Conservation (phyloP, 2,329 filamentous ascomycete genomes). For the Metarhizium humberi region DNA sequence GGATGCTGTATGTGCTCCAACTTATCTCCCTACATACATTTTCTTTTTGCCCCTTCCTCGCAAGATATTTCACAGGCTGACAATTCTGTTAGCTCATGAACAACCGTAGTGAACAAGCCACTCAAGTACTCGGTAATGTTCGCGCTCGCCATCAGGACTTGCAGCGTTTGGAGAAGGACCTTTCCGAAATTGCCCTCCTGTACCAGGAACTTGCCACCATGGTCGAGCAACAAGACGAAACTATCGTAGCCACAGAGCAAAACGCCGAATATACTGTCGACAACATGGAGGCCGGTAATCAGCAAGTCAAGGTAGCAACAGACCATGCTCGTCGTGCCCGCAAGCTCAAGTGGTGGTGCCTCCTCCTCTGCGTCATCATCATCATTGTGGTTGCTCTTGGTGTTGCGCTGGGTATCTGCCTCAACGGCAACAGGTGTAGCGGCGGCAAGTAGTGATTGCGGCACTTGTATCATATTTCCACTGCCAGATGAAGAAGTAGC, state of each 20-base stretch:
- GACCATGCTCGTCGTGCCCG: constrained; percentile 55
- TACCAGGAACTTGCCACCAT: constrained; percentile 68
- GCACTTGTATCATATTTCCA: not conserved
- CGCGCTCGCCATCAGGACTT: constrained; percentile 78
- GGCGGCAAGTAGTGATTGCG: not conserved
- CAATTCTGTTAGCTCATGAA: constrained; percentile 49
- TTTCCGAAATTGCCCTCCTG: constrained; percentile 59
- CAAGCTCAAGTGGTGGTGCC: constrained; percentile 76
- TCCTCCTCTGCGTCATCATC: constrained; percentile 51
- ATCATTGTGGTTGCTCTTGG: constrained; percentile 44
- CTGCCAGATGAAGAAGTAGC: not conserved
- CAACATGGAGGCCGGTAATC: constrained; percentile 60
- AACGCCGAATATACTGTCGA: constrained; percentile 57
- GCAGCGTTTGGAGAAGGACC: constrained; percentile 67
- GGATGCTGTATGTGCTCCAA: constrained; percentile 53
- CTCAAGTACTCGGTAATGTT: constrained; percentile 65
- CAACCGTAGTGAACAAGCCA: constrained; percentile 66
- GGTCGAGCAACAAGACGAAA: constrained; percentile 61
- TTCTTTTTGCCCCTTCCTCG: not conserved
- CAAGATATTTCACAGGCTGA: not conserved
- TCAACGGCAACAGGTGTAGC: constrained; percentile 18
- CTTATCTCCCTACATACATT: not conserved
- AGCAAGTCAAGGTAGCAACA: constrained; percentile 59
- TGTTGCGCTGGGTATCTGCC: constrained; percentile 42
- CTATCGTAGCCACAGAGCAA: constrained; percentile 52